phyloP scores from a whole-genome alignment of 495 filamentous ascomycete species.

The Hyaloscypha finlandica region DNA sequence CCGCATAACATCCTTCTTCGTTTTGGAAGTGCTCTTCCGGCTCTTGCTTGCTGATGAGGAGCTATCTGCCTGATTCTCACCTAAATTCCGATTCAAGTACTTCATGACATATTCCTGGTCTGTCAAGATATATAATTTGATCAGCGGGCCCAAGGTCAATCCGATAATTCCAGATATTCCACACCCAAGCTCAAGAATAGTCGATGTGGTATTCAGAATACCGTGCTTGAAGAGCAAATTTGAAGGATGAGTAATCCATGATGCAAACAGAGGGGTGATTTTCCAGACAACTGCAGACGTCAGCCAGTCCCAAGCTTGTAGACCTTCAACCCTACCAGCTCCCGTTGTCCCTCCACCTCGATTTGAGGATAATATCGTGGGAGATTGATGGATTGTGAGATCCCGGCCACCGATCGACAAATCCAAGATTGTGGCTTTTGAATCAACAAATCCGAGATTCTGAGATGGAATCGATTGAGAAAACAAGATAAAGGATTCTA shows the following conservation, averaged over 20 bases:
- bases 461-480: constrained; percentile 71
- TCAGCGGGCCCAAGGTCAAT: constrained; percentile 58
- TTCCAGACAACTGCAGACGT: constrained; percentile 77
- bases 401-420: constrained; percentile 69
- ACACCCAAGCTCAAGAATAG: constrained; percentile 81
- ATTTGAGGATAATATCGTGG: constrained; percentile 73
- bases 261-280: constrained; percentile 82
- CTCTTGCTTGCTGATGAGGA: constrained; percentile 22
- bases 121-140: constrained; percentile 74
- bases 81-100: constrained; percentile 72
- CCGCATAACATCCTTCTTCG: constrained; percentile 20
- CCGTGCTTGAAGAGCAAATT: constrained; percentile 65
- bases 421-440: constrained; percentile 63
- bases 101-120: constrained; percentile 86
- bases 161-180: constrained; percentile 80
- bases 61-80: constrained; percentile 51
- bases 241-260: constrained; percentile 68
- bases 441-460: constrained; percentile 83
- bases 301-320: background rate
- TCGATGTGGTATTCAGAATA: constrained; percentile 56
- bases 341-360: constrained; percentile 87
- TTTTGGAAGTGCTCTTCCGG: constrained; percentile 34
- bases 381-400: constrained; percentile 82
- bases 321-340: constrained; percentile 56
- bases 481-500: constrained; percentile 88